phyloP scores from a whole-genome alignment of 352 stramenopile species.

The Phytopythium cucurbitacearum region DNA sequence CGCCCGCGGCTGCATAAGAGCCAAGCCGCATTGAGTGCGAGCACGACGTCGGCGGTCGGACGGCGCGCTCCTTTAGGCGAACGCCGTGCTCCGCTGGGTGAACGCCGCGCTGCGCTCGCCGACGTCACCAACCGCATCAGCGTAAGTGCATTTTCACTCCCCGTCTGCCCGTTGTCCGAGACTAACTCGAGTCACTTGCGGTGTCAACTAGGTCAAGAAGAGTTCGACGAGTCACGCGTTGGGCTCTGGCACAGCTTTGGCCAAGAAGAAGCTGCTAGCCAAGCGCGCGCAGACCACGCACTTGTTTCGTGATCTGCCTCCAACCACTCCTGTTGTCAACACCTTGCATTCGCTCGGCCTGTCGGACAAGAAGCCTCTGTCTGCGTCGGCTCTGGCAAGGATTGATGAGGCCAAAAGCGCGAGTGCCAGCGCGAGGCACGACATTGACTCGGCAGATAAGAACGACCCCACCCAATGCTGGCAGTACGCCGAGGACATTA shows the following conservation, averaged over 20 bases:
- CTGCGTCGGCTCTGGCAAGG: constrained; percentile 12
- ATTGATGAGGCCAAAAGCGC: constrained; percentile 12
- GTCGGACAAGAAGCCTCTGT: constrained; percentile 22
- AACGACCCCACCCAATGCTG: constrained; percentile 54
- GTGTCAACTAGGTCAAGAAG: constrained; percentile 47
- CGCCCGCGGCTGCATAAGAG: constrained; percentile 48
- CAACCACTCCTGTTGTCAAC: constrained; percentile 27
- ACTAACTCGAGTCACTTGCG: too few relatives aligned
- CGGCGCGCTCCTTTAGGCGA: constrained; percentile 7
- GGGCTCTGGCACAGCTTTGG: constrained; percentile 13
- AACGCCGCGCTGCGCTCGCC: constrained; percentile 40
- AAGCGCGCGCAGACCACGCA: constrained; percentile 31
- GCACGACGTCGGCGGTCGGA: constrained; percentile 12
- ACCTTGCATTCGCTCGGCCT: constrained; percentile 33
- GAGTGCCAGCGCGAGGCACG: constrained; percentile 26
- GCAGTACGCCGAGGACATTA: constrained; percentile 84
- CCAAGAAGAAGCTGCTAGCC: constrained; percentile 44
- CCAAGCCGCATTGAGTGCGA: constrained; percentile 16
- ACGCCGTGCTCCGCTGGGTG: background rate
- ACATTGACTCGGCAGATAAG: constrained; percentile 79
- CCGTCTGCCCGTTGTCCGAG: background rate
- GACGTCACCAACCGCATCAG: constrained; percentile 77
- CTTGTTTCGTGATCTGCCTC: constrained; percentile 9
- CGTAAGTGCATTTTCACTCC: constrained; percentile 21
- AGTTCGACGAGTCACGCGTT: constrained; percentile 34